phyloP scores from a whole-genome alignment of 768 basidiomycete species.

The Naganishia vishniacii region DNA sequence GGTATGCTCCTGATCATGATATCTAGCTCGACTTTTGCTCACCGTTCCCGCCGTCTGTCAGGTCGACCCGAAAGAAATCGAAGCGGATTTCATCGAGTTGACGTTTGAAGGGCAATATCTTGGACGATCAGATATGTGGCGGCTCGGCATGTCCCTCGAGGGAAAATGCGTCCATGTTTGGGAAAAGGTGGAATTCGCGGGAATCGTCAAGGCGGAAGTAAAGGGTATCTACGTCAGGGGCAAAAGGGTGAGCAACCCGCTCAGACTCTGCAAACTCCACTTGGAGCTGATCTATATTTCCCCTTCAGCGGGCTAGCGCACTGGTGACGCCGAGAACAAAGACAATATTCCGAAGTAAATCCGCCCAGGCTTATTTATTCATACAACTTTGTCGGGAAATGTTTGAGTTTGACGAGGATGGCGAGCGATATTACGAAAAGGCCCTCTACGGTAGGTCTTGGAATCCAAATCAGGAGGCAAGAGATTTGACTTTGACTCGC shows the following conservation, averaged over 20 bases:
- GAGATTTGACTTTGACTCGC: background rate
- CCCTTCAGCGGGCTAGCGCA: constrained; percentile 53
- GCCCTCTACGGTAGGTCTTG: constrained; percentile 66
- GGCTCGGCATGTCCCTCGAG: constrained; percentile 72
- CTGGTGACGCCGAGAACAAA: constrained; percentile 77
- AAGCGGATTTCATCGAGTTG: constrained; percentile 62
- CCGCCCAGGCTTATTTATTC: constrained; percentile 86
- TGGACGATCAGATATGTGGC: constrained; percentile 95
- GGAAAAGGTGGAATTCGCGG: constrained; percentile 79
- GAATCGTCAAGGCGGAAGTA: constrained; percentile 69
- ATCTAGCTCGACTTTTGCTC: too few relatives aligned
- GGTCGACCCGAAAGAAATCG: constrained; percentile 59
- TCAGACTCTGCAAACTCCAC: background rate
- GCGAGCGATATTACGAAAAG: constrained; percentile 92
- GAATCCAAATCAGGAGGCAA: background rate
- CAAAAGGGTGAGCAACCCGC: constrained; percentile 54
- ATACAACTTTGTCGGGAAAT: constrained; percentile 94
- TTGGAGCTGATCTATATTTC: background rate
- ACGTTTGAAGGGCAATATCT: constrained; percentile 92
- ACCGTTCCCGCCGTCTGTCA: too few relatives aligned
- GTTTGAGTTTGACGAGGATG: constrained; percentile 95
- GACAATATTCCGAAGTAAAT: constrained; percentile 79
- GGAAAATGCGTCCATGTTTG: constrained; percentile 74
- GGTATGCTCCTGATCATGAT: background rate
- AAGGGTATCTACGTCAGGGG: constrained; percentile 68